Base-by-base conservation (phyloP, 2,329 filamentous ascomycete species). In the Helicocarpus griseus region DNA sequence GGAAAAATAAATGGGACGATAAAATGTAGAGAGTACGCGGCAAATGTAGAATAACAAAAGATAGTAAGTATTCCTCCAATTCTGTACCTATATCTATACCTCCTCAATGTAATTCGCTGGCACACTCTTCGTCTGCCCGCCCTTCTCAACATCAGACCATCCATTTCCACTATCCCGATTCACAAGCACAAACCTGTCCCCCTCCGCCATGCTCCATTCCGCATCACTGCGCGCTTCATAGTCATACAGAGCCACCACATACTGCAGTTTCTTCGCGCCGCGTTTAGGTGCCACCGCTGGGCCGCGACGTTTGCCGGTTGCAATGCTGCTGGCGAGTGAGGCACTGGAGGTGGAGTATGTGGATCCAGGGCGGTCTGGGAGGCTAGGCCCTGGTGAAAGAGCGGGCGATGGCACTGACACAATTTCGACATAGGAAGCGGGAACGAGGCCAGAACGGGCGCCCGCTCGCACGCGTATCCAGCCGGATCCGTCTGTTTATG, bases 61-160 rank as follows among this genome's bases (percentile, higher is more conserved):
- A n/a, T n/a, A n/a, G n/a, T n/a, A n/a, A n/a, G n/a, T n/a, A n/a
- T n/a, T n/a, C n/a, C n/a, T n/a, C n/a, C n/a, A n/a, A n/a, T n/a
- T n/a, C n/a, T 35, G 24, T 19, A 8, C 19, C 31, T n/a, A 5
- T 8, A 6, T 19, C 45, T 47, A 56, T 21, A 53, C 57, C 28
- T 85, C 80, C 69, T 89, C 86, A 54, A 97, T 80, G 73, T 97
- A 98, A 68, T 89, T 95, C 35, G 90, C 90, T 43, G 93, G 93
- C 50, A 98, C 93, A 66, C 89, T 95, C 64, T 83, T 90, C 46
- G 84, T 88, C 38, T 83, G 75, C 1, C 90, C 90, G 17, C 88
- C 89, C 69, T 88, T 89, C 73, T 97, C 93, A 17, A 98, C 93
- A 72, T 97, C 93, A 26, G 85, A 88, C 93, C 93, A 98, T 0